These are phyloP conservation scores for Petrea volubilis DNA, from an alignment of 257 asterid species.

Conservation along the genomic window DNA sequence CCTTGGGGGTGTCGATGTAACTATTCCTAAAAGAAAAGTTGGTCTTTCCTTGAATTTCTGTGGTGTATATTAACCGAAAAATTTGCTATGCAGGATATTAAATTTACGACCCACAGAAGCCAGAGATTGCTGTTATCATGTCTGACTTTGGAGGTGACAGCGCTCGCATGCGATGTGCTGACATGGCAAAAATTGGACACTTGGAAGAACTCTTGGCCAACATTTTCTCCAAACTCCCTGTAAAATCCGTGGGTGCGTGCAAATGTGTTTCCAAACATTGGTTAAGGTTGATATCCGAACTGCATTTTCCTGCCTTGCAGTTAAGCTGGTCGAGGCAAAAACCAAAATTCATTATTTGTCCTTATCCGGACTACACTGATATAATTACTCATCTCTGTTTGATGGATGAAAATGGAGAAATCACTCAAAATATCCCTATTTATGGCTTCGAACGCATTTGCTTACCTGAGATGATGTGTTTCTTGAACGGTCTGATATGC, in stretches of 20 bases:
- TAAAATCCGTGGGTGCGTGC: slow-evolving; percentile 15
- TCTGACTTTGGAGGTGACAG: slow-evolving; percentile 2
- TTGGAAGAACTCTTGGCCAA: slow-evolving; percentile 24
- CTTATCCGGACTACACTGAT: slow-evolving; percentile 5
- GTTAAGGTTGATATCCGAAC: slow-evolving; percentile 24
- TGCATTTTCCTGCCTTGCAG: slow-evolving; percentile 23
- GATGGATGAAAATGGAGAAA: slow-evolving; percentile 27
- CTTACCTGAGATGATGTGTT: slow-evolving; percentile 24
- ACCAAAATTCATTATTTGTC: slow-evolving; percentile 25
- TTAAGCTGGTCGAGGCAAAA: slow-evolving; percentile 13
- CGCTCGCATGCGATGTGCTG: background rate
- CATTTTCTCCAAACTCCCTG: slow-evolving; percentile 29
- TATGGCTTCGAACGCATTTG: background rate
- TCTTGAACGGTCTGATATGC: slow-evolving; percentile 34
- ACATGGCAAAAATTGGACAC: background rate
- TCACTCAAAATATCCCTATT: slow-evolving; percentile 19
- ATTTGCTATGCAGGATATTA: slow-evolving; percentile 10
- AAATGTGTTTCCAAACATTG: slow-evolving; percentile 30
- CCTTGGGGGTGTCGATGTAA: too few relatives aligned
- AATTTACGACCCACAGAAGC: slow-evolving; percentile 6
- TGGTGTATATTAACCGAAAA: background rate
- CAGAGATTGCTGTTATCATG: slow-evolving; percentile 21
- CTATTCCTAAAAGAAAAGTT: too few relatives aligned
- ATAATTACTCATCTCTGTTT: slow-evolving; percentile 12
- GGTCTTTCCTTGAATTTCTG: background rate